These are phyloP conservation scores for Phytophthora pinifolia DNA, from an alignment of 352 stramenopile species.

Conservation along the genomic window DNA sequence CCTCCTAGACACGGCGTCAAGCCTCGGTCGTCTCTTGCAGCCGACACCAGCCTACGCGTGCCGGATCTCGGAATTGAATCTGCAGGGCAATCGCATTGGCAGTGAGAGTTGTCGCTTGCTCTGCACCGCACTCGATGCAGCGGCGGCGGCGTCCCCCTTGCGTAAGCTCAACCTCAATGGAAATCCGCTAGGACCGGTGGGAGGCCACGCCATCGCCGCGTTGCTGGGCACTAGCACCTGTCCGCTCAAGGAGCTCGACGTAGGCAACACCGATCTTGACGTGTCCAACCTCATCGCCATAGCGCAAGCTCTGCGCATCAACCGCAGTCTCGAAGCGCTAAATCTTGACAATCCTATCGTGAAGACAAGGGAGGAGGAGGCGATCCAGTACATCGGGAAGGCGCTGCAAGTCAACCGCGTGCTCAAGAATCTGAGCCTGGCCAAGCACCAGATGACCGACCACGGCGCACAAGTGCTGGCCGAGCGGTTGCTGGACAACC, in stretches of 20 bases:
- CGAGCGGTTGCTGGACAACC: slow-evolving; percentile 68
- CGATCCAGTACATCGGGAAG: slow-evolving; percentile 72
- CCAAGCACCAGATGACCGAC: slow-evolving; percentile 76
- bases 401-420: slow-evolving; percentile 74
- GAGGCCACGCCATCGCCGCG: slow-evolving; percentile 52
- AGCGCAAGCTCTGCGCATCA: slow-evolving; percentile 44
- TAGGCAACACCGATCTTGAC: slow-evolving; percentile 59
- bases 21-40: slow-evolving; percentile 50
- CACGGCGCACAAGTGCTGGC: slow-evolving; percentile 67
- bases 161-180: slow-evolving; percentile 45
- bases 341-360: slow-evolving; percentile 69
- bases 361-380: slow-evolving; percentile 60
- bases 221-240: slow-evolving; percentile 39
- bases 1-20: slow-evolving; percentile 45
- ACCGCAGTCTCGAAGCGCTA: slow-evolving; percentile 38
- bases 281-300: slow-evolving; percentile 73
- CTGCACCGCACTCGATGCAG: slow-evolving; percentile 45
- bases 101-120: slow-evolving; percentile 60
- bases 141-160: slow-evolving; percentile 34
- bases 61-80: slow-evolving; percentile 50
- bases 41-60: slow-evolving; percentile 49
- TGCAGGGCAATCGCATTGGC: slow-evolving; percentile 61
- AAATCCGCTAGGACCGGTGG: slow-evolving; percentile 52
- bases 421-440: slow-evolving; percentile 55
- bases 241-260: slow-evolving; percentile 46